Evolutionary conservation across 208 protist genomes (phyloP), one percentile per base, ranked within the genome.

Genomic region (Strigomonas oncopelti): DNA sequence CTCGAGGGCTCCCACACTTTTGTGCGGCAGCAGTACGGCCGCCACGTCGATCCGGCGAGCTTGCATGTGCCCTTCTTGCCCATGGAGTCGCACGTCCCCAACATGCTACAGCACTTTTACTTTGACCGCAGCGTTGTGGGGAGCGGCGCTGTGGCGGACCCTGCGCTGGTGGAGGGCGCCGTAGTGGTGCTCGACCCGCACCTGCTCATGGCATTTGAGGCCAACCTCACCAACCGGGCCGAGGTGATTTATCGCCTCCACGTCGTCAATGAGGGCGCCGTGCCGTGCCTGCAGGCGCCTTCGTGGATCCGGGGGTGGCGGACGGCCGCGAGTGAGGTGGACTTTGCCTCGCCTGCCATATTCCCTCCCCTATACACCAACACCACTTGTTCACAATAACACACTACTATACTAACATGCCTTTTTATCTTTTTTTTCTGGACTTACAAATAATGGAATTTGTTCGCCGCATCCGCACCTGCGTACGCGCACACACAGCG

Each of bases 271-370:
- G 77, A 89, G 74, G 58, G 71, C 20, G 82, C 84, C 28, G 28
- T 52, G 20, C 78, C 86, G 16, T 86, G 74, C 65, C 31, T 93
- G 60, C 65, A 61, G 45, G 63, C 81, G 1, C 87, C 85, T 8
- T 93, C 87, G 45, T 95, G 90, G 88, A 83, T 95, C 62, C 77
- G 75, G 27, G 84, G 77, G 2, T 95, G 87, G 90, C 83, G 87
- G 7, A 83, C 84, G 20, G 68, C 88, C 52, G 83, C 86, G 24
- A 65, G 78, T 18, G 87, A 95, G 59, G 78, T 95, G 3, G 82
- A 70, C 67, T 95, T 92, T 65, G 63, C 74, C 45, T 81, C 90
- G 4, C 83, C 86, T 7, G 67, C 81, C 22, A 85, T 95, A 16
- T 95, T 95, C 48, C 90, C 90, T 5, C 84, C 78, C 4, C 72